These are phyloP conservation scores for Mucor sp. DNA, from an alignment of 371 early-diverging fungal genomes.

Conservation along the genomic window DNA sequence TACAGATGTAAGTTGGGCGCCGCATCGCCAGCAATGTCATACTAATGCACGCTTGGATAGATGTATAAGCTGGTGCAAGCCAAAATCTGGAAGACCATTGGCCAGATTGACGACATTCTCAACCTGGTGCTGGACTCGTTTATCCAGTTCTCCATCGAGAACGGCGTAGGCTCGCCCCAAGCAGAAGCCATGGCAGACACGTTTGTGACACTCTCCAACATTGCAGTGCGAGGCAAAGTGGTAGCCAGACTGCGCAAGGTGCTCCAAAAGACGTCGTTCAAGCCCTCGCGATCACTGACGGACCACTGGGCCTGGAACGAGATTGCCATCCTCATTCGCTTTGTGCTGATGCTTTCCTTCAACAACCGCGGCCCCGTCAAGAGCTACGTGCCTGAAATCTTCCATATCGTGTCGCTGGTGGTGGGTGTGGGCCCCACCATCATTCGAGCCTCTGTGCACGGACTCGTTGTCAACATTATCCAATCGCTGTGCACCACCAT, in stretches of 20 bases:
- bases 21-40: too few species aligned
- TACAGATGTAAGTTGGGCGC: conserved; percentile 58
- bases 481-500: conserved; percentile 84
- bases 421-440: conserved; percentile 85
- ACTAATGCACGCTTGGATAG: conserved; percentile 16
- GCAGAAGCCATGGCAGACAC: conserved; percentile 90
- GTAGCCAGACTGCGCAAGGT: conserved; percentile 78
- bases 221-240: conserved; percentile 82
- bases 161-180: conserved; percentile 78
- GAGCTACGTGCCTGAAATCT: conserved; percentile 87
- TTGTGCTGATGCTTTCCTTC: conserved; percentile 89
- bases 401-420: conserved; percentile 80
- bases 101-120: conserved; percentile 78
- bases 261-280: conserved; percentile 74
- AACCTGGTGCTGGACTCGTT: conserved; percentile 84
- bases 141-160: conserved; percentile 76
- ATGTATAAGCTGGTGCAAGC: conserved; percentile 86
- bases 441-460: conserved; percentile 89
- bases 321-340: conserved; percentile 84
- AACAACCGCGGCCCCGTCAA: conserved; percentile 74
- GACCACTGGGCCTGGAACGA: conserved; percentile 88
- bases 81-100: conserved; percentile 84
- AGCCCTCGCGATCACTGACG: conserved; percentile 70
- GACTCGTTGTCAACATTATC: conserved; percentile 86
- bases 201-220: conserved; percentile 79